Percentiles rank a stretch among this genome's conserved stretches.
These are phyloP conservation scores for Trypanosoma cruzi DNA, from an alignment of 208 protist genomes.

Conservation along the genomic window DNA sequence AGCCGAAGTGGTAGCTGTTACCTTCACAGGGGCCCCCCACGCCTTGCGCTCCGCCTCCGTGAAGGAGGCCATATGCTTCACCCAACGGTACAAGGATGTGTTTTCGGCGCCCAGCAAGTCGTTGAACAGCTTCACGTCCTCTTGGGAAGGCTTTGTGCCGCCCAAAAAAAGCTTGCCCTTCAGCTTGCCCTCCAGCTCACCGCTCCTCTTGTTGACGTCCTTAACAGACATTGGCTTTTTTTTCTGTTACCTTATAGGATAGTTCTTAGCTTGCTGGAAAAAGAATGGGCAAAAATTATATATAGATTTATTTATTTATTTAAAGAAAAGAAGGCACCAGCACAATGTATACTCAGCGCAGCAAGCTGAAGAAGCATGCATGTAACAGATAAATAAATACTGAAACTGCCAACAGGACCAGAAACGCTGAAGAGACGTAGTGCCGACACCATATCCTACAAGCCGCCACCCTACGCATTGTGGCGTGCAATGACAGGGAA, in stretches of 20 bases:
- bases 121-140: slow-evolving; percentile 76
- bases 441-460: not conserved
- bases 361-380: slow-evolving; percentile 3
- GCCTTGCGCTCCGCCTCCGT: slow-evolving; percentile 52
- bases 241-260: slow-evolving; percentile 4
- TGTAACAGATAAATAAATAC: not conserved
- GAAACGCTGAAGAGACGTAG: slow-evolving; percentile 6
- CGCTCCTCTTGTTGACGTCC: slow-evolving; percentile 55
- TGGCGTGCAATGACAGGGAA: slow-evolving; percentile 32
- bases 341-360: not conserved
- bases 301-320: not conserved
- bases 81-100: slow-evolving; percentile 64
- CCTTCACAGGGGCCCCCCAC: slow-evolving; percentile 60
- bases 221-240: slow-evolving; percentile 51
- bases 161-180: slow-evolving; percentile 66
- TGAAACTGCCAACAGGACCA: not conserved
- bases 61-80: slow-evolving; percentile 75
- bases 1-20: slow-evolving; percentile 33
- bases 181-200: slow-evolving; percentile 55
- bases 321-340: slow-evolving; percentile 1
- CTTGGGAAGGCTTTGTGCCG: slow-evolving; percentile 59
- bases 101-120: slow-evolving; percentile 62
- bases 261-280: slow-evolving; percentile 5
- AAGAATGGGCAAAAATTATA: not conserved
- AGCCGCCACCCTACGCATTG: not conserved